Conservation (phyloP, 208 protist genomes). For the Strigomonas oncopelti region DNA sequence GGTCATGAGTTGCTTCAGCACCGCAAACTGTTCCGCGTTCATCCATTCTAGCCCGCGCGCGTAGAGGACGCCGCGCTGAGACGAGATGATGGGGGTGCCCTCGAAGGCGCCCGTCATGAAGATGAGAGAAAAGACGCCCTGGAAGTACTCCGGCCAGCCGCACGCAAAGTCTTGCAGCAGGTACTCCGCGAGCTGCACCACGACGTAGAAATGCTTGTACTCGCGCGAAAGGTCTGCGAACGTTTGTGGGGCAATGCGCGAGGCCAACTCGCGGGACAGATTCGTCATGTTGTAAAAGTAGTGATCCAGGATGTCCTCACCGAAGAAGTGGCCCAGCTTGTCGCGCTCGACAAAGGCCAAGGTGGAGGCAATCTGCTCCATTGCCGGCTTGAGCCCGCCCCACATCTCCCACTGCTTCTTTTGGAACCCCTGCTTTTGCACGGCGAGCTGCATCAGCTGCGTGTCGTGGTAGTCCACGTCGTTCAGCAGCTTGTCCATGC, state of each 20-base stretch:
- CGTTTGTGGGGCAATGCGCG: conserved; percentile 53
- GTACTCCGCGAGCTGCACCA: conserved; percentile 56
- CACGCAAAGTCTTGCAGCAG: conserved; percentile 47
- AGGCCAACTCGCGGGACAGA: conserved; percentile 34
- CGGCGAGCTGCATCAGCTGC: conserved; percentile 33
- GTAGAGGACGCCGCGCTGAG: conserved; percentile 32
- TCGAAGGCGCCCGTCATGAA: conserved; percentile 33
- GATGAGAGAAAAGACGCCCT: conserved; percentile 59
- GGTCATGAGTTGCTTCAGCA: conserved; percentile 28
- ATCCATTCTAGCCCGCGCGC: conserved; percentile 26
- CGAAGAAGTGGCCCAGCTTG: conserved; percentile 64
- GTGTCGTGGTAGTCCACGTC: conserved; percentile 55
- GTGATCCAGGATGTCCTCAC: conserved; percentile 37
- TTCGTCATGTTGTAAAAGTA: conserved; percentile 38
- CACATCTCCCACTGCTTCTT: conserved; percentile 49
- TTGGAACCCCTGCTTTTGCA: conserved; percentile 41
- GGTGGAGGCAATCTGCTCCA: conserved; percentile 29
- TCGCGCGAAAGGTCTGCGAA: conserved; percentile 49
- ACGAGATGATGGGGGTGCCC: conserved; percentile 21
- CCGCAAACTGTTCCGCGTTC: conserved; percentile 33
- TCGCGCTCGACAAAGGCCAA: conserved; percentile 48
- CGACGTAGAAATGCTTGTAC: conserved; percentile 70
- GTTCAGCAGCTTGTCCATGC: conserved; percentile 42
- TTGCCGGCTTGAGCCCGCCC: conserved; percentile 32
- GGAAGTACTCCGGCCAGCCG: conserved; percentile 64